Conservation (phyloP, 23 red algal species). For the Gracilariopsis chorda region DNA sequence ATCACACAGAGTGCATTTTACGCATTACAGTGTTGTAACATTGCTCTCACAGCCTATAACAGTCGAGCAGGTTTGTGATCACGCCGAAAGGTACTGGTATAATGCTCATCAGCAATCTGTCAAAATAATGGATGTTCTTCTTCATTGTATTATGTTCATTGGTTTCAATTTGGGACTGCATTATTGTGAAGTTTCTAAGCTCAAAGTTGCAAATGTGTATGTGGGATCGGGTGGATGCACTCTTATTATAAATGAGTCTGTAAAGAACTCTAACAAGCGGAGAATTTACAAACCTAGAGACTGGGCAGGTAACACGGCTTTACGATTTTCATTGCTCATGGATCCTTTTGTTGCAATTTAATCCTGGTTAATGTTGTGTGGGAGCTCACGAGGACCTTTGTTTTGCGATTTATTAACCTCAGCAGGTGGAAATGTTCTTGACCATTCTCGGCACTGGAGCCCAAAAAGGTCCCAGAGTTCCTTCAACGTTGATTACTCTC, state of each 20-base stretch:
- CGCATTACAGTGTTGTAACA: background rate
- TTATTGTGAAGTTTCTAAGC: background rate
- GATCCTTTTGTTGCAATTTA: constrained; percentile 8
- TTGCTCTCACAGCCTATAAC: background rate
- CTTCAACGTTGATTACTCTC: too few relatives aligned
- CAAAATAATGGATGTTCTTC: background rate
- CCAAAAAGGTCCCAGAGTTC: too few relatives aligned
- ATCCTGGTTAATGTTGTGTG: background rate
- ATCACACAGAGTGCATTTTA: background rate
- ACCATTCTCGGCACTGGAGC: too few relatives aligned
- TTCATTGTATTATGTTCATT: background rate
- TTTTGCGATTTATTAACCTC: too few relatives aligned
- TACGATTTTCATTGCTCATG: background rate
- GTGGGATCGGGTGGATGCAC: background rate
- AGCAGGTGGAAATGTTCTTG: too few relatives aligned
- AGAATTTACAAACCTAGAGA: background rate
- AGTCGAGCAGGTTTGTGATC: background rate
- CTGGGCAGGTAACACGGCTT: background rate
- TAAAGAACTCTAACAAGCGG: background rate
- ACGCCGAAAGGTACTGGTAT: background rate
- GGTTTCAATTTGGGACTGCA: background rate
- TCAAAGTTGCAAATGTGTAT: background rate
- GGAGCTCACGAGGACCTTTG: background rate
- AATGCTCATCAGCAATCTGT: too few relatives aligned
- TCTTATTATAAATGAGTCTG: background rate